Base-by-base conservation (phyloP, 371 early-diverging fungal species). In the Mucor circinelloides region DNA sequence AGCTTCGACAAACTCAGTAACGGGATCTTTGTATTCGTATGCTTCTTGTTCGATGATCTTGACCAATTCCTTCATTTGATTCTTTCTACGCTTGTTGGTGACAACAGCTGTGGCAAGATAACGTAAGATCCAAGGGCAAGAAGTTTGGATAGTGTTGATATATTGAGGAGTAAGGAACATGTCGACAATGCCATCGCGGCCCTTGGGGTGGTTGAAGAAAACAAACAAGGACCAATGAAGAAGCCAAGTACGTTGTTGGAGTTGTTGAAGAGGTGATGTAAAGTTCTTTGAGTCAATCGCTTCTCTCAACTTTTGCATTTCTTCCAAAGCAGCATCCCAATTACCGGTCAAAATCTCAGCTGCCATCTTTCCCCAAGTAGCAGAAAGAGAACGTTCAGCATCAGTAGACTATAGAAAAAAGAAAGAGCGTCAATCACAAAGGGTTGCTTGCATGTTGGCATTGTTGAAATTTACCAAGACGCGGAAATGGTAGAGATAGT, bases 221-320 rank as follows among this genome's bases (percentile, higher is more conserved):
- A 97, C 94, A 77, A 96, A 97, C 68, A 97, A 83, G 28, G 95
- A 92, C 97, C 97, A 97, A 87, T 97, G 97, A 74, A 97, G 88
- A 64, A 97, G 83, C 94, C 95, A 95, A 52, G 93, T 90, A 62
- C 97, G 92, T 77, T 94, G 94, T 74, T 96, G 92, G 58, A 97
- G 90, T 79, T 95, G 95, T 66, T 93, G 93, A 27, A 92, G 83
- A 58, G 94, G 91, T 58, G 90, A 82, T 34, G 84, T 72, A 63
- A 87, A 88, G 73, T 81, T 81, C 87, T 81, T 86, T 82, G 87
- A 89, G 30, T 97, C 97, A 68, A 97, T 93, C 56, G 84, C 81
- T 70, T 97, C 97, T 71, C 86, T 88, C 66, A 97, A 82, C 63
- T 89, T 89, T 78, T 86, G 87, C 72, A 97, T 85, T 72, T 97